phyloP scores from a whole-genome alignment of 2,329 filamentous ascomycete species.

The Albifimbria verrucaria region DNA sequence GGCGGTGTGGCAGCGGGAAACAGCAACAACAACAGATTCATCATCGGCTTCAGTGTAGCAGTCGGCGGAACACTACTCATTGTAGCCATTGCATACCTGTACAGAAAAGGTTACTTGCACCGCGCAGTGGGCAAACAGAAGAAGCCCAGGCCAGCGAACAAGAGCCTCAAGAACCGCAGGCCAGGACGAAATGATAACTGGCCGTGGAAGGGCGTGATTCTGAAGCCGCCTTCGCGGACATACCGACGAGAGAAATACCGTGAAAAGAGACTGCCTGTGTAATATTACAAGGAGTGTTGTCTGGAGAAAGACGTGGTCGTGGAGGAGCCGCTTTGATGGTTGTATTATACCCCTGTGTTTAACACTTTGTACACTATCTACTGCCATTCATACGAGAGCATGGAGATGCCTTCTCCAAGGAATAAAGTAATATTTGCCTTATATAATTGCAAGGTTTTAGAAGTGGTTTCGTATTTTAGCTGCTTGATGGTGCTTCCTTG shows the following conservation, averaged over 20 bases:
- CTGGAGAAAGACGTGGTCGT: too few species aligned
- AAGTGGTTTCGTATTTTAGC: too few species aligned
- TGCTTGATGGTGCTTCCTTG: too few species aligned
- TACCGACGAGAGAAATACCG: too few species aligned
- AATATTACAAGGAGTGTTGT: too few species aligned
- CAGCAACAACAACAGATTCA: neutral
- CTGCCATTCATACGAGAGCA: too few species aligned
- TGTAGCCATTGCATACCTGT: neutral
- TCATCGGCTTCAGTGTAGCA: neutral
- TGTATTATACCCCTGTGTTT: too few species aligned
- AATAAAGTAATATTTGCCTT: too few species aligned
- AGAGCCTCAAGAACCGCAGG: neutral
- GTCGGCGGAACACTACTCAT: neutral
- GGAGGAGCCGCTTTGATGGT: neutral
- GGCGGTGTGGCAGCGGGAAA: neutral
- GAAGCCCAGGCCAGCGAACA: neutral
- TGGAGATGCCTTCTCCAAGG: too few species aligned
- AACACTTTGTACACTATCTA: too few species aligned
- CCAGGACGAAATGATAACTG: neutral
- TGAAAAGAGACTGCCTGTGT: too few species aligned
- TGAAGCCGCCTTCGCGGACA: neutral
- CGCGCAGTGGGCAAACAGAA: neutral
- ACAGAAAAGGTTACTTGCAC: neutral
- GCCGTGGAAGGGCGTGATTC: neutral
- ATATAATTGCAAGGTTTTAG: too few species aligned